Base-by-base conservation (phyloP, 768 basidiomycete species). In the Tylopilus subfusipes region DNA sequence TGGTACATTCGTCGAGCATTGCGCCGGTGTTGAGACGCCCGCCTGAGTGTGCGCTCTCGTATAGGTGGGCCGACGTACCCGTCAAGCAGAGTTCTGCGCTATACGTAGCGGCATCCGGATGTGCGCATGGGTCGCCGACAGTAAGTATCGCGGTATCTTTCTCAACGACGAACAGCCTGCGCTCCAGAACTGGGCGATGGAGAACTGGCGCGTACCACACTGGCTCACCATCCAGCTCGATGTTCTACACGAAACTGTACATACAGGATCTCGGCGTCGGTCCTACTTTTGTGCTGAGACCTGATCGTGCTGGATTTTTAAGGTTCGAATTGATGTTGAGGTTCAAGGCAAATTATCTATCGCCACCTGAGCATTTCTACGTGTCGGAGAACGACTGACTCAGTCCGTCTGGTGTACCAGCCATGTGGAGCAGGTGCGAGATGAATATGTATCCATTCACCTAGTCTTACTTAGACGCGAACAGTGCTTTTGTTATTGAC, bases 131-230 rank as follows among this genome's bases (percentile, higher is more conserved):
- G 16, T 45, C 42, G 12, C 42, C 87, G 3, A 82, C 81, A 9
- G 84, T 89, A 82, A 86, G 63, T 88, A 84, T 60, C 79, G 86
- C 31, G 87, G 82, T 14, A 79, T 50, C 18, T 39, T 33, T 25
- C 25, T 54, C 31, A 6, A 16, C 11, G 18, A 53, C 25, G 33
- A 52, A 36, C 39, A 27, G 24, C 6, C 30, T 50, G 24, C 24
- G 24, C 47, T 40, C 21, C 38, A 42, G 27, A 40, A 33, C 46
- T 53, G 12, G 50, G 31, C 33, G 12, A 33, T 25, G 49, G 18
- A 19, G 51, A 40, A 49, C 49, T 30, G 29, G 29, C 21, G 22
- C 49, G 39, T 31, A 50, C 29, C 13, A 30, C 27, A 36, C 34
- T 5, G 30, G 27, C n/a, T 40, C 27, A 3, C 48, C 36, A 19